Conservation (phyloP, 225 moss, liverwort and hornwort species). For the Thuidium tamariscinum region DNA sequence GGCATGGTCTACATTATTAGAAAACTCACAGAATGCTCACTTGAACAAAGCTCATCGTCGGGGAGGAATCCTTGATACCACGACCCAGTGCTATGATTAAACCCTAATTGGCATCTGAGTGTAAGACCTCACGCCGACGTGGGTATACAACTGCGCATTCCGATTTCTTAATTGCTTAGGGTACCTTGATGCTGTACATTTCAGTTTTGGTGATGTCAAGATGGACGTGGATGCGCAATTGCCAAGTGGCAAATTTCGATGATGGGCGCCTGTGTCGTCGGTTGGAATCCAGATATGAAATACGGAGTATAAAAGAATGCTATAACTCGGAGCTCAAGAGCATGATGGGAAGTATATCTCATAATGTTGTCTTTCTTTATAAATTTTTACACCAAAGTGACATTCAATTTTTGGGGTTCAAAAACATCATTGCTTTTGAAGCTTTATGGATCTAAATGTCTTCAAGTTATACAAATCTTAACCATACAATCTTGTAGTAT, state of each 20-base stretch:
- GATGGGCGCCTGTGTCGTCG: neutral
- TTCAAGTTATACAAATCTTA: too few species aligned
- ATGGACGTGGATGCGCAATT: neutral
- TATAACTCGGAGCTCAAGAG: too few species aligned
- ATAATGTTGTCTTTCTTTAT: too few species aligned
- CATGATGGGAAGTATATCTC: neutral
- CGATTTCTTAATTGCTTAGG: neutral
- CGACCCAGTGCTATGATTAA: too few species aligned
- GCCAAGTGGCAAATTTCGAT: neutral
- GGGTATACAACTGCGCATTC: neutral
- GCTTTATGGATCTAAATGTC: too few species aligned
- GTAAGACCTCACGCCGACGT: neutral
- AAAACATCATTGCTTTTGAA: too few species aligned
- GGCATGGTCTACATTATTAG: neutral
- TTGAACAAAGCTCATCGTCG: neutral
- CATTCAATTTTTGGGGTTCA: too few species aligned
- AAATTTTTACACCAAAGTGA: too few species aligned
- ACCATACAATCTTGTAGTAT: too few species aligned
- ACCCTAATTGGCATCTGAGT: neutral
- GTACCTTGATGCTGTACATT: too few species aligned
- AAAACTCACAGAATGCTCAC: neutral
- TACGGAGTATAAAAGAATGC: neutral
- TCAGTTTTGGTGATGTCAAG: neutral
- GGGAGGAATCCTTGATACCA: neutral
- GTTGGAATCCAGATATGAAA: neutral